These are phyloP conservation scores for Penicillium manginii DNA, from an alignment of 495 filamentous ascomycete species.

Conservation along the genomic window DNA sequence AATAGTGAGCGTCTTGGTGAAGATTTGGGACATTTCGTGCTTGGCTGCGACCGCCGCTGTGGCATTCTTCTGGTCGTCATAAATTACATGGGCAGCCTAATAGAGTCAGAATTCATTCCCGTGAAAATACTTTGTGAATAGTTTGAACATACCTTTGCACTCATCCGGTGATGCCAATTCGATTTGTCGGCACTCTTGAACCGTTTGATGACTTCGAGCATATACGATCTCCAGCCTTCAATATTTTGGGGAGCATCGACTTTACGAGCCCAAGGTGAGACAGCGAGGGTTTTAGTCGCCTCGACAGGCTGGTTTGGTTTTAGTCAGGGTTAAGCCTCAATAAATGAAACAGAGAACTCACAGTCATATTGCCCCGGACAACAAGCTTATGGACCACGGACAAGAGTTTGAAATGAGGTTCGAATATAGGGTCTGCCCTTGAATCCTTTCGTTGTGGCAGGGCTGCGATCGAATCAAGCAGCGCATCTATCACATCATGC, in stretches of 20 bases:
- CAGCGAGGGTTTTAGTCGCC: slow-evolving; percentile 57
- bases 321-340: slow-evolving; percentile 5
- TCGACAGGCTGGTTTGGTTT: slow-evolving; percentile 42
- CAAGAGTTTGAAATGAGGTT: slow-evolving; percentile 95
- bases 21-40: slow-evolving; percentile 80
- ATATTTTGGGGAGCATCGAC: slow-evolving; percentile 50
- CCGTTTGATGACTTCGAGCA: slow-evolving; percentile 70
- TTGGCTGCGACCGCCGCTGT: slow-evolving; percentile 65
- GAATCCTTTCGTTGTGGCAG: slow-evolving; percentile 82
- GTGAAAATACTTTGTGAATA: neutral
- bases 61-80: slow-evolving; percentile 55
- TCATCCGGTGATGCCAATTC: slow-evolving; percentile 97
- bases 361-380: slow-evolving; percentile 33
- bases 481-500: slow-evolving; percentile 66
- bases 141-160: slow-evolving; percentile 58
- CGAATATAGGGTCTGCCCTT: slow-evolving; percentile 80
- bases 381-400: slow-evolving; percentile 87
- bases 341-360: slow-evolving; percentile 19
- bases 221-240: slow-evolving; percentile 75
- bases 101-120: slow-evolving; percentile 18
- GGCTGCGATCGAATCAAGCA: slow-evolving; percentile 73
- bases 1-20: slow-evolving; percentile 91
- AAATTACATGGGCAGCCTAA: slow-evolving; percentile 73
- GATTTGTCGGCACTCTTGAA: slow-evolving; percentile 87
- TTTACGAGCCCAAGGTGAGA: slow-evolving; percentile 60